phyloP scores from a whole-genome alignment of 148 eudicot genomes.

The Silene latifolia region DNA sequence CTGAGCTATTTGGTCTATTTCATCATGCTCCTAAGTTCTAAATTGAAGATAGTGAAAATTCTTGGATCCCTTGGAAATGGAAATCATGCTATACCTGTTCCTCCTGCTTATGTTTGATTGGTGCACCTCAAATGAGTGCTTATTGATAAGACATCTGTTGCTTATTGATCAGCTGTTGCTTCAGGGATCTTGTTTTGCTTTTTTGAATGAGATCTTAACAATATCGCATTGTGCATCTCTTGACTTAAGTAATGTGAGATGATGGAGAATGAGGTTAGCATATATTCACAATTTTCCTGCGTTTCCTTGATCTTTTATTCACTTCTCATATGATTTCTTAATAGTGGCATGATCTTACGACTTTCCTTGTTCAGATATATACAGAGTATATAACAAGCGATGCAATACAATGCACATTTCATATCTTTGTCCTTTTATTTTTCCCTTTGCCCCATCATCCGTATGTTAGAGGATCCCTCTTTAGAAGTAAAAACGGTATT shows the following conservation, averaged over 20 bases:
- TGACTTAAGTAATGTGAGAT: constrained; percentile 3
- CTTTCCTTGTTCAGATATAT: no score
- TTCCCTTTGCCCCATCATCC: no score
- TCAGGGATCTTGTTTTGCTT: background rate
- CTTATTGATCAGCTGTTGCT: constrained; percentile 8
- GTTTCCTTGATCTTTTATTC: no score
- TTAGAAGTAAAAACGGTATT: no score
- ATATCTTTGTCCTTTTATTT: no score
- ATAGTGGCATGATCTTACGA: no score
- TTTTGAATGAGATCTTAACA: background rate
- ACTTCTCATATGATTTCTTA: no score
- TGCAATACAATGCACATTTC: no score
- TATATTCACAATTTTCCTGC: no score
- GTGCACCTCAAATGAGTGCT: background rate
- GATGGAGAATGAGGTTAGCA: constrained; percentile 8
- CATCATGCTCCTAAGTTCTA: background rate
- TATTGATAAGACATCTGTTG: no score
- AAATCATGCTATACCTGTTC: background rate
- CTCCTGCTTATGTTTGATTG: background rate
- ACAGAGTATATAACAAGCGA: no score
- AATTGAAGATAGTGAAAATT: background rate
- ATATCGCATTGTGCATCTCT: background rate
- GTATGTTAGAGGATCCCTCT: no score
- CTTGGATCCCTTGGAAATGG: background rate
- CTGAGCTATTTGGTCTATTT: background rate